Evolutionary conservation across 305 asterid genomes (phyloP).

Genomic region (Fraxinus paxiana): DNA sequence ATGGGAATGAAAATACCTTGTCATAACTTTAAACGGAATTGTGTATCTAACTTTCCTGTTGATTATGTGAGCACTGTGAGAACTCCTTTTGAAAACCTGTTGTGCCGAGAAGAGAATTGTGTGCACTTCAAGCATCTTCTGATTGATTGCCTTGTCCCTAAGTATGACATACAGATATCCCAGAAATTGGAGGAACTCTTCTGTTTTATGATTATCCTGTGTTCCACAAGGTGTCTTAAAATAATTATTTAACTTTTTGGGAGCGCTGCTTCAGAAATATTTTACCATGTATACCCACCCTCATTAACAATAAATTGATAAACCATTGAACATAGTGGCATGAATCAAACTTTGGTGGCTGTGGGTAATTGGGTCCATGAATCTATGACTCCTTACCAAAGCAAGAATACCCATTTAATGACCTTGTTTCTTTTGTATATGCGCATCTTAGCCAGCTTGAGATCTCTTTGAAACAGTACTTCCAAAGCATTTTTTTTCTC

Average conservation of each 20-base stretch:
- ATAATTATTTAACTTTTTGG: background rate
- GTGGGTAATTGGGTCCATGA: background rate
- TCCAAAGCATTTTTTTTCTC: background rate
- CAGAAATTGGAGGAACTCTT: background rate
- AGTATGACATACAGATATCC: background rate
- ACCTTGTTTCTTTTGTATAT: background rate
- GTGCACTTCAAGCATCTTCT: conserved; percentile 7
- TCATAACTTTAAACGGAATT: background rate
- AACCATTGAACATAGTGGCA: background rate
- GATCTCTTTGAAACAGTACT: background rate
- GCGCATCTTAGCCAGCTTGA: background rate
- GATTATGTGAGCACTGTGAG: background rate
- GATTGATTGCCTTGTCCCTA: background rate
- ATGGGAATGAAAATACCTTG: background rate
- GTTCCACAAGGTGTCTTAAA: background rate
- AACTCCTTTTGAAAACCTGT: background rate
- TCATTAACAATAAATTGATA: background rate
- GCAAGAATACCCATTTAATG: background rate
- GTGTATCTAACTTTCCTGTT: background rate
- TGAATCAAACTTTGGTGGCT: background rate
- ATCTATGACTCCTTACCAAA: background rate
- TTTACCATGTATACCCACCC: background rate
- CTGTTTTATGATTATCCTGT: background rate
- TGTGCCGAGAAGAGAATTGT: conserved; percentile 6
- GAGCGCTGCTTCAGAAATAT: background rate